phyloP scores from a whole-genome alignment of 805 yeast genomes.

The Candida hispaniensis region DNA sequence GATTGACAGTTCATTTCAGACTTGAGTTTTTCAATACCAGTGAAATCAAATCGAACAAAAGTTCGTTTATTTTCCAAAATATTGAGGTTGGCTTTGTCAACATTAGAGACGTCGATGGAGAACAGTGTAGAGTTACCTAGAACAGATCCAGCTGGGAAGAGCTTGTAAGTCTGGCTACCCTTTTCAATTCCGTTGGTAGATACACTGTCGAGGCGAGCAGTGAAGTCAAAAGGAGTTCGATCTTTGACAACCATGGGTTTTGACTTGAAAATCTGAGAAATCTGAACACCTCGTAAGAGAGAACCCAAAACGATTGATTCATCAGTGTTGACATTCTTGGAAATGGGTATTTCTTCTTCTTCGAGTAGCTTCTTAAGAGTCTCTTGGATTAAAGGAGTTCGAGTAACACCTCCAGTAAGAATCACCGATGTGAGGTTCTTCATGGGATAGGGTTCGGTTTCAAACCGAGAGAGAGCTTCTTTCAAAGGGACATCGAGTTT shows the following conservation, averaged over 20 bases:
- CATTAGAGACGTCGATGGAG: constrained; percentile 25
- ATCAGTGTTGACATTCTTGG: constrained; percentile 88
- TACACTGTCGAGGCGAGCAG: constrained; percentile 34
- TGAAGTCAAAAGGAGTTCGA: constrained; percentile 34
- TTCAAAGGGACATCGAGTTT: constrained; percentile 41
- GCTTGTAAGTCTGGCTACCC: constrained; percentile 22
- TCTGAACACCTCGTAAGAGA: constrained; percentile 67
- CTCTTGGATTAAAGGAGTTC: constrained; percentile 79
- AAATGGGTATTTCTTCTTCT: constrained; percentile 49
- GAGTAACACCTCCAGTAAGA: constrained; percentile 79
- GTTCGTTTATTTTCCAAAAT: constrained; percentile 34
- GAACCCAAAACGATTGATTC: constrained; percentile 90
- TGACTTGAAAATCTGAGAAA: constrained; percentile 58
- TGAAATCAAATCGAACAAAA: constrained; percentile 25
- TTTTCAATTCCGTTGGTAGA: constrained; percentile 22
- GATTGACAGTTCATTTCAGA: constrained; percentile 21
- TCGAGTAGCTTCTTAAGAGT: constrained; percentile 33
- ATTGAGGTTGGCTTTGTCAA: constrained; percentile 26
- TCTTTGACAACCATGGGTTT: constrained; percentile 52
- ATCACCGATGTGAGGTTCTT: constrained; percentile 52
- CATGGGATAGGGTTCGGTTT: constrained; percentile 23
- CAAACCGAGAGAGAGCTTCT: constrained; percentile 25
- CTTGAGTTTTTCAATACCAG: constrained; percentile 20
- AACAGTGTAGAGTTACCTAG: constrained; percentile 28
- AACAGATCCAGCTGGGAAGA: constrained; percentile 41